Evolutionary conservation across 2,329 filamentous ascomycete species (phyloP).

Genomic region (Penicillium sp.): DNA sequence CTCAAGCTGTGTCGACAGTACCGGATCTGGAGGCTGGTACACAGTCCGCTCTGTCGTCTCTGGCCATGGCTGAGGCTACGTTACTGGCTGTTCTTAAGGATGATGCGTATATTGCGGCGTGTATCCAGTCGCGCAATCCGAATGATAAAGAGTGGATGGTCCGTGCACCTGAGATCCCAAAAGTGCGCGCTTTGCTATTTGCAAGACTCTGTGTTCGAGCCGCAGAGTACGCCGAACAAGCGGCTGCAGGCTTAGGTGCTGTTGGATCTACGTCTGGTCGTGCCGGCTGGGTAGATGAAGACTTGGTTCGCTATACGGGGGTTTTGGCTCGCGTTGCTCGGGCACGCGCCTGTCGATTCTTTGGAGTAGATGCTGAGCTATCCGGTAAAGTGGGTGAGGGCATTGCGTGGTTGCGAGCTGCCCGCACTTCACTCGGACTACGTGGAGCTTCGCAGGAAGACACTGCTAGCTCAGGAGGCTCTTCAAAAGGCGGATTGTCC

Average conservation of each 20-base stretch:
- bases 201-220: conserved; percentile 84
- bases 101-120: conserved; percentile 81
- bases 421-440: conserved; percentile 70
- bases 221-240: conserved; percentile 79
- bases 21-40: conserved; percentile 49
- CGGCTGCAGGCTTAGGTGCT: conserved; percentile 52
- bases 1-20: conserved; percentile 26
- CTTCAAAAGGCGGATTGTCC: conserved; percentile 32
- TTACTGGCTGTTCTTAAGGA: conserved; percentile 88
- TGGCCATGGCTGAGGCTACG: conserved; percentile 84
- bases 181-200: conserved; percentile 83
- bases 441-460: conserved; percentile 36
- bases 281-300: conserved; percentile 53
- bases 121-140: conserved; percentile 77
- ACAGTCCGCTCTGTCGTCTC: conserved; percentile 45
- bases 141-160: conserved; percentile 97
- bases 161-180: conserved; percentile 79
- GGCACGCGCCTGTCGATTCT: conserved; percentile 84
- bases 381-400: conserved; percentile 77
- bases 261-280: conserved; percentile 28
- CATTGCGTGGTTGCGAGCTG: conserved; percentile 82
- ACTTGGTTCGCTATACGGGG: conserved; percentile 69
- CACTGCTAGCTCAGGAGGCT: background rate
- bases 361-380: conserved; percentile 84
- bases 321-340: conserved; percentile 72